A percentile compares a stretch with the other conserved stretches of the same genome.
Evolutionary conservation across 306 rosid genomes (phyloP).

Genomic region (Prosopis cineraria): DNA sequence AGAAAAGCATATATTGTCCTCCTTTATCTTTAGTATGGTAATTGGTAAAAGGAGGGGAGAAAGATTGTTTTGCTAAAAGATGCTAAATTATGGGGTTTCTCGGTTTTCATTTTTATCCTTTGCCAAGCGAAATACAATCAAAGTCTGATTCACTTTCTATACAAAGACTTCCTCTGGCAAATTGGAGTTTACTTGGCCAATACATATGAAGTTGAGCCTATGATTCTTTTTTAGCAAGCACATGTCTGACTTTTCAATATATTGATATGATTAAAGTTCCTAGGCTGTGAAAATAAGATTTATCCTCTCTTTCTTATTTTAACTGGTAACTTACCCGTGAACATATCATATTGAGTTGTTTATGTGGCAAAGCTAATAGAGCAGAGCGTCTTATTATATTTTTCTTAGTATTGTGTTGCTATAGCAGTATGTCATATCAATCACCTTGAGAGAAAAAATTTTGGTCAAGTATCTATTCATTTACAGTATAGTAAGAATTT

Average conservation of each 20-base stretch:
- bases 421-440: constrained; percentile 1
- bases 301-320: neutral
- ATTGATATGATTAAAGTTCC: neutral
- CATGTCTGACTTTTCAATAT: neutral
- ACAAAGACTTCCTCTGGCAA: neutral
- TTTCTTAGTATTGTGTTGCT: neutral
- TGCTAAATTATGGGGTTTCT: neutral
- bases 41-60: no score
- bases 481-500: neutral
- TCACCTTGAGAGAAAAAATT: constrained; percentile 19
- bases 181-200: neutral
- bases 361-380: constrained; percentile 19
- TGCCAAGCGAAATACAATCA: neutral
- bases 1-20: no score
- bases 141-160: neutral
- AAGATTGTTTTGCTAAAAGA: no score
- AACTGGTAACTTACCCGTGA: constrained; percentile 4
- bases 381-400: neutral
- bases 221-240: neutral
- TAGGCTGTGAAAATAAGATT: neutral
- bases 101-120: neutral
- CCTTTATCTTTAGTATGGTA: no score
- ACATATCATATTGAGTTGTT: constrained; percentile 1
- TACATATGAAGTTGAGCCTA: neutral
- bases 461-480: neutral